Conservation (phyloP, 805 yeast genomes). For the Spathaspora hagerdaliae region DNA sequence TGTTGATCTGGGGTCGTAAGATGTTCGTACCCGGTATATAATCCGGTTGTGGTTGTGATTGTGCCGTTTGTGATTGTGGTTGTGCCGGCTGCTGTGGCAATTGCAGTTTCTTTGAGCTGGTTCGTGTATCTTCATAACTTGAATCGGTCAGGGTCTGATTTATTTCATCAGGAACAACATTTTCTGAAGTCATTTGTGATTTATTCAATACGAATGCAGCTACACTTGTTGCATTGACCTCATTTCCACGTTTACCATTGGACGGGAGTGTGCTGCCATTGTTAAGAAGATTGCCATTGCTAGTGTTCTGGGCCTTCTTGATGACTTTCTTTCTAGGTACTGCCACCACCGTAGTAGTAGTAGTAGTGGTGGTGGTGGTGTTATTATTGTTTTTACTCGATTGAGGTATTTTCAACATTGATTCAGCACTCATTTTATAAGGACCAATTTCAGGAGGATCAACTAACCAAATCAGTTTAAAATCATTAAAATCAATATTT, state of each 20-base stretch:
- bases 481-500: constrained; percentile 62
- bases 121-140: neutral
- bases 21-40: constrained; percentile 59
- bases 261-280: neutral
- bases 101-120: constrained; percentile 21
- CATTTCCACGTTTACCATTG: constrained; percentile 1
- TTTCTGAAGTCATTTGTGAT: constrained; percentile 22
- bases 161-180: constrained; percentile 19
- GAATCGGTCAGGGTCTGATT: constrained; percentile 5
- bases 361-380: no score
- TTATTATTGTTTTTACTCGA: constrained; percentile 7
- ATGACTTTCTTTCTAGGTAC: constrained; percentile 6
- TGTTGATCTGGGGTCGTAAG: constrained; percentile 46
- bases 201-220: constrained; percentile 39
- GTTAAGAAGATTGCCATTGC: no score
- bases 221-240: constrained; percentile 32
- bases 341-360: neutral
- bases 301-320: constrained; percentile 6
- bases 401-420: constrained; percentile 72
- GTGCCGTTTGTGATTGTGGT: constrained; percentile 19
- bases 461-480: constrained; percentile 63
- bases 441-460: constrained; percentile 68
- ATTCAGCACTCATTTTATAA: constrained; percentile 68
- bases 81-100: constrained; percentile 17
- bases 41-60: constrained; percentile 36